These are phyloP conservation scores for Spergularia bocconei DNA, from an alignment of 148 eudicot genomes.

Conservation along the genomic window DNA sequence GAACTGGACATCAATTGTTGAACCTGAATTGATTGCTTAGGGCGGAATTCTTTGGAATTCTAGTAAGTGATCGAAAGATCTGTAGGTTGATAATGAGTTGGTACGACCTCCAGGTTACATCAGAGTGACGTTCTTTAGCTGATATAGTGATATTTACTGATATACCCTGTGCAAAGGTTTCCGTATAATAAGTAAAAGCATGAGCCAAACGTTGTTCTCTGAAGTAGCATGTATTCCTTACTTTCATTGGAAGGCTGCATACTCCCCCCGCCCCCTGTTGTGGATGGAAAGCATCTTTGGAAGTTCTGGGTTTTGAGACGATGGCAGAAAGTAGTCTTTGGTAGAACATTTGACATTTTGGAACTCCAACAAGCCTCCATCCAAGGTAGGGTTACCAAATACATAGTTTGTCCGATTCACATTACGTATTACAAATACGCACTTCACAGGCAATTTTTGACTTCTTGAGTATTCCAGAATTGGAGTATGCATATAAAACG, in stretches of 20 bases:
- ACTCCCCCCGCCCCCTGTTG: not conserved
- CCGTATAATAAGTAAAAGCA: not conserved
- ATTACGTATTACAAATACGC: too few relatives aligned
- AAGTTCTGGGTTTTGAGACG: not conserved
- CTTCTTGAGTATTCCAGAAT: too few relatives aligned
- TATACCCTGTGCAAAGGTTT: too few relatives aligned
- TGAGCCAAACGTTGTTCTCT: not conserved
- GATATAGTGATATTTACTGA: not conserved
- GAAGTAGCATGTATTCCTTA: not conserved
- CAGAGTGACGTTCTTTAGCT: not conserved
- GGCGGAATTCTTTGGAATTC: not conserved
- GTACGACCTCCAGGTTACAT: not conserved
- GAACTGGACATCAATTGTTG: not conserved
- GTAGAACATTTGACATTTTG: not conserved
- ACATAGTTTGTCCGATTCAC: too few relatives aligned
- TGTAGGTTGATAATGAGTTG: not conserved
- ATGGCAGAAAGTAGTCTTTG: not conserved
- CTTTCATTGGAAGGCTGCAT: not conserved
- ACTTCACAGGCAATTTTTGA: too few relatives aligned
- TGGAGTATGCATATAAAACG: too few relatives aligned
- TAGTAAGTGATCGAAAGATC: not conserved
- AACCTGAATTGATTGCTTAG: too few relatives aligned
- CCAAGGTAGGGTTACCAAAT: too few relatives aligned
- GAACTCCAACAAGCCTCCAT: not conserved
- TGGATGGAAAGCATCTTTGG: not conserved